Base-by-base conservation (phyloP, 2,329 filamentous ascomycete species). In the Epichloe baconii region DNA sequence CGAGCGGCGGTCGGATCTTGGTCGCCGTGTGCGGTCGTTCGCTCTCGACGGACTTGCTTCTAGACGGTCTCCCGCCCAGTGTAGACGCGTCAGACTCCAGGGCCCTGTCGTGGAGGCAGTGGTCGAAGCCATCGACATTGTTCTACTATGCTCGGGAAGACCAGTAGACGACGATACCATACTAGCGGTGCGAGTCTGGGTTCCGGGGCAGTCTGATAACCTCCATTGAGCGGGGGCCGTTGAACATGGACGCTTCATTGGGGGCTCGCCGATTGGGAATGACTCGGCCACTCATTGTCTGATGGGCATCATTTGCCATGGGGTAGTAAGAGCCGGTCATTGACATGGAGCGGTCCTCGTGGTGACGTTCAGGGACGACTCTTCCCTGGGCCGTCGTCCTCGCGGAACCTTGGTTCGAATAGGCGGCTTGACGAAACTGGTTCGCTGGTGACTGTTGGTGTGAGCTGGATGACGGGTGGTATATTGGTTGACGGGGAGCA, bases 261-360 rank as follows among this genome's bases (percentile, higher is more conserved):
- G 66, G 74, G 52, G 66, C 72, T 61, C 70, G 72, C 75, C 67
- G 78, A 61, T 83, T 86, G 3, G 93, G 93, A 57, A 98, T 95
- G 19, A 95, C 77, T 58, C 93, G 80, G 46, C 93, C 93, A 64
- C 87, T 95, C 80, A 91, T 94, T 5, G 90, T 96, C 68, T 96
- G 91, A 66, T 93, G 85, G 44, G 89, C 74, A 61, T 86, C 85
- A 54, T 79, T 77, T 59, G 94, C 88, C 50, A 85, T 76, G 3
- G 83, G 77, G 58, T 88, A 65, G 54, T 71, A 75, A 19, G 66
- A 86, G 10, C 86, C 88, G 5, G 85, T 93, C 84, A 98, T 85
- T 44, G 91, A 95, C 93, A 97, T 97, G 56, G 93, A 83, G 52
- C 93, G 81, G 67, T 97, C 91, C 61, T 94, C 88, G 55, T 90